Evolutionary conservation across 1,139 yeast species (phyloP), one percentile per base, ranked within the genome.

Genomic region (Geotrichum klebahnii): DNA sequence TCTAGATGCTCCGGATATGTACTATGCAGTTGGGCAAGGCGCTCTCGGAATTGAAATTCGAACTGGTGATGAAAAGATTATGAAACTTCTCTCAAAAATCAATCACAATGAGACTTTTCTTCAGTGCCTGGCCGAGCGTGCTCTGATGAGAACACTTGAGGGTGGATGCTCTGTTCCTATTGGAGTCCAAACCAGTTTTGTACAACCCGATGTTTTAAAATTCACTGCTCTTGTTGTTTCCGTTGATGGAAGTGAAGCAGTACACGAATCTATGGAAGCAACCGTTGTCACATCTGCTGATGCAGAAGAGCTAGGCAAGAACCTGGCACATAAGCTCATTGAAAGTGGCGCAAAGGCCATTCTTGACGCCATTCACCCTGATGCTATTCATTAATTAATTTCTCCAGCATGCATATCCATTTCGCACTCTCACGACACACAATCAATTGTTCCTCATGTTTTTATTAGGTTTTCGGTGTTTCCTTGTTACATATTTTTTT

Each of bases 91-190:
- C 57, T 57, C 63, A 20, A 73, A 77, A 48, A 79, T 92, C 55
- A 84, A 82, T 61, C 84, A 89, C 65, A 69, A 73, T 46, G 77
- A 80, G 10, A 77, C 95, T 2, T 78, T 90, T 1, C 71, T 81
- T 57, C 76, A 94, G 61, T 90, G 98, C 67, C 68, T 81, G n/a
- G 95, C 97, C 3, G 98, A 92, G 70, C 77, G 98, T 61, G 74
- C 94, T 12, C 72, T 92, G 54, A 80, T 92, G 88, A 77, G 95
- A 66, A 77, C 85, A 33, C 75, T 92, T 54, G 97, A 92, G 71
- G 98, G 98, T 54, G 98, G 98, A 14, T 92, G 98, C 70, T 87
- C 96, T 0, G 97, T 92, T 8, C 98, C 98, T 9, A 86, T 92
- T 59, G 98, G 98, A 44, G 96, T 88, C 44, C 77, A 83, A 52